phyloP scores from a whole-genome alignment of 768 basidiomycete species.

The Mycena venus region DNA sequence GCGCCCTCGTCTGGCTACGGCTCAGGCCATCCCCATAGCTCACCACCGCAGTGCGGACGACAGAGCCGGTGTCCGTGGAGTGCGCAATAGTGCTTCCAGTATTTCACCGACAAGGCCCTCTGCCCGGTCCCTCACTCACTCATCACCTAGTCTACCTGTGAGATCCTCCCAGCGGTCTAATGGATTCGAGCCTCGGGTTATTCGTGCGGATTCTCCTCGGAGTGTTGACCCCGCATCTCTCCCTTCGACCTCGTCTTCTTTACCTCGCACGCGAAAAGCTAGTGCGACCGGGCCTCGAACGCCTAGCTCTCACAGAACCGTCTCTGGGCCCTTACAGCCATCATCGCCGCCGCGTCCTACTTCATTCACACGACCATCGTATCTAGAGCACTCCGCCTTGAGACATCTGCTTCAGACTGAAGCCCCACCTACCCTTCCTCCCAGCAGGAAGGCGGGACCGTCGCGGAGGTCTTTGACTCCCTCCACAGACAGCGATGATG shows the following conservation, averaged over 20 bases:
- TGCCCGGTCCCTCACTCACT: slow-evolving; percentile 58
- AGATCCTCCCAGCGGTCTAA: slow-evolving; percentile 48
- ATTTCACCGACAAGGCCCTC: slow-evolving; percentile 56
- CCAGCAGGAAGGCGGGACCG: slow-evolving; percentile 52
- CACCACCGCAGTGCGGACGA: slow-evolving; percentile 48
- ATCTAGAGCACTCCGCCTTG: slow-evolving; percentile 83
- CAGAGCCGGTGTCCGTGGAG: slow-evolving; percentile 54
- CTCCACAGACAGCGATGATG: slow-evolving; percentile 76
- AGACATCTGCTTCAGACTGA: slow-evolving; percentile 78
- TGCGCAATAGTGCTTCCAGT: slow-evolving; percentile 51
- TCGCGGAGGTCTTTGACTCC: slow-evolving; percentile 52
- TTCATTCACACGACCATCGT: slow-evolving; percentile 76
- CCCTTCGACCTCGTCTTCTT: slow-evolving; percentile 52
- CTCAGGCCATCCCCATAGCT: slow-evolving; percentile 44
- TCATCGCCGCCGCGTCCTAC: slow-evolving; percentile 47
- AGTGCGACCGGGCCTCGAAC: slow-evolving; percentile 52
- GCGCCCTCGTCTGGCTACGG: slow-evolving; percentile 55
- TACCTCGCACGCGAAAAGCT: slow-evolving; percentile 59
- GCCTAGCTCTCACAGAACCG: slow-evolving; percentile 42
- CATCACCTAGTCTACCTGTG: slow-evolving; percentile 44
- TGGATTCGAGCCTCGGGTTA: slow-evolving; percentile 76
- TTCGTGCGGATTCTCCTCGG: slow-evolving; percentile 67
- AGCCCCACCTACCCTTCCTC: slow-evolving; percentile 51
- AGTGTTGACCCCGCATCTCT: slow-evolving; percentile 59
- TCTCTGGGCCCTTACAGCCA: slow-evolving; percentile 44